Base-by-base conservation (phyloP, 805 yeast genomes). In the Metschnikowia lachancei region DNA sequence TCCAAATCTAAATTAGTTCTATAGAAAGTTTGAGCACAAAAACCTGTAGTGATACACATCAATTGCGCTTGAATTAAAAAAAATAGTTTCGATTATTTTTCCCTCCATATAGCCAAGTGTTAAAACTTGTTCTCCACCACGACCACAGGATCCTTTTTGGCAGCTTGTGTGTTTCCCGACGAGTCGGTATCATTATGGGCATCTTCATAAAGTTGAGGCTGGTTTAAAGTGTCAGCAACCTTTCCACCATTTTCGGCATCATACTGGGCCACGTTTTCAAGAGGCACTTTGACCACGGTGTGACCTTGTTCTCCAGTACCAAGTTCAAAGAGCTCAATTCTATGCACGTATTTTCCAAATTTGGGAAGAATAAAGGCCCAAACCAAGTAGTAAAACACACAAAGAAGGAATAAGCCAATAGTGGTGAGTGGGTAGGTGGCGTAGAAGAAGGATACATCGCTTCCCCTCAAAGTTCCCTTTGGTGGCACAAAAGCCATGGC, bases 401-500 rank as follows among this genome's bases (percentile, higher is more conserved):
- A 71, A 3, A 65, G 41, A 3, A 45, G 29, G 18, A 71, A 46
- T 3, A 72, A 41, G 1, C 74, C 74, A 43, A 70, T 54, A 3
- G 71, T 63, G n/a, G 66, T 61, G 16, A 70, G 50, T n/a, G 75
- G 69, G 50, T 72, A 70, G 0, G 75, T 65, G n/a, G 70, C 69
- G 51, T 72, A 72, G 53, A 72, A 70, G 53, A 71, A 71, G 3
- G 71, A 59, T 18, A 70, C 74, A 51, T 71, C 76, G 38, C 68
- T 58, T 3, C 76, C 76, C 26, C 54, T 69, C 47, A 69, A 59
- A 2, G 68, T 57, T 3, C 72, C 72, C 42, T 62, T 52, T 20
- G 76, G 76, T 24, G 76, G 76, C 29, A 71, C 75, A 51, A 65
- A 72, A 0, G 75, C 67, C 62, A 71, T 65, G n/a, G 64, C 68